Evolutionary conservation across 805 yeast species (phyloP), one percentile per base, ranked within the genome.

Genomic region (Saccharomycopsis sp.): DNA sequence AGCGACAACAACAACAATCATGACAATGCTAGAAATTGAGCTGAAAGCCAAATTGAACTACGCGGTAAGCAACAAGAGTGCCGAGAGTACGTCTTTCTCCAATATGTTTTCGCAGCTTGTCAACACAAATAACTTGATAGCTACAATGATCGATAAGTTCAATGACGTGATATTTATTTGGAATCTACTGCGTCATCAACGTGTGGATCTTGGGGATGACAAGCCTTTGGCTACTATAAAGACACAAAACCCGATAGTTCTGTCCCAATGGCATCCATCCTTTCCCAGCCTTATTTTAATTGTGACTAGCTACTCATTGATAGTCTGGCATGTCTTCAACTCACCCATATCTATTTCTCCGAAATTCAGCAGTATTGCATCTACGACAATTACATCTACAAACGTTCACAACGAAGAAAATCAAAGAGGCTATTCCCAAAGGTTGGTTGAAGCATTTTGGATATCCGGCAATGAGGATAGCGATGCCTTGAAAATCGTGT

Each of bases 201-300:
- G 3, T 51, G 37, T n/a, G 24, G 14, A 24, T 23, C 12, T 21
- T 9, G 41, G 12, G 9, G 37, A 20, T 4, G 41, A 21, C 14
- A 16, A 29, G 53, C 23, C 40, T 8, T 15, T 40, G 8, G 54
- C 40, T 4, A 37, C 37, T 14, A 23, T 14, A 12, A 48, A 57
- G 12, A 15, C 21, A 5, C 12, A 24, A 9, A 23, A 24, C 18
- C 41, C 52, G 18, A 23, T 44, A 15, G 51, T 51, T 18, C 24
- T 55, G n/a, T 3, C 20, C 18, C 18, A 44, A 41, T 59, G 61
- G 61, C 59, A 59, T 50, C 59, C 59, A 4, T 21, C 34, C 20
- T 50, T 47, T 20, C 52, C 54, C 14, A 50, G 41, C 12, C 24
- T 52, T 23, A 44, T 59, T 24, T 24, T 59, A 34, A 40, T 59